Evolutionary conservation across 208 protist genomes (phyloP).

Genomic region (Entamoeba dispar): DNA sequence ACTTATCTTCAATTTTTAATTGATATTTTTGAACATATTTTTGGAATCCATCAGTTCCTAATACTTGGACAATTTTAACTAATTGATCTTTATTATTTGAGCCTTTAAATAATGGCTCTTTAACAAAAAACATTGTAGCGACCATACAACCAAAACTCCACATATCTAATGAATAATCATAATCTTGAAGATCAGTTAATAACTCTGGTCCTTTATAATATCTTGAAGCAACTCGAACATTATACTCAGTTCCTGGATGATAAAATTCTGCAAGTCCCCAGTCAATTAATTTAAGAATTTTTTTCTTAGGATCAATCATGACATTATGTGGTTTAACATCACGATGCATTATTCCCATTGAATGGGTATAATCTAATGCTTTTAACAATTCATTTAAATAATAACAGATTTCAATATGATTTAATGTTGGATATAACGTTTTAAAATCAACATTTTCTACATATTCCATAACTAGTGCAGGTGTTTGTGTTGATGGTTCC

Average conservation of each 20-base stretch:
- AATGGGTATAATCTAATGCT: slow-evolving; percentile 24
- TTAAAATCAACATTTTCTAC: slow-evolving; percentile 77
- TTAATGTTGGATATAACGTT: slow-evolving; percentile 56
- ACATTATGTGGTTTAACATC: slow-evolving; percentile 35
- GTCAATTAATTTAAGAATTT: slow-evolving; percentile 18
- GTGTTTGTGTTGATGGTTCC: slow-evolving; percentile 67
- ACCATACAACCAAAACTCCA: slow-evolving; percentile 26
- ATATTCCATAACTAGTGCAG: slow-evolving; percentile 88
- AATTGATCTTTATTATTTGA: slow-evolving; percentile 23
- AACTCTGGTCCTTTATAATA: slow-evolving; percentile 32
- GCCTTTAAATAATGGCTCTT: slow-evolving; percentile 29
- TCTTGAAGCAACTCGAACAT: slow-evolving; percentile 30
- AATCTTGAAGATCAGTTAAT: slow-evolving; percentile 14
- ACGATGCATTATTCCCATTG: slow-evolving; percentile 28
- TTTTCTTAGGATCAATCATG: slow-evolving; percentile 10
- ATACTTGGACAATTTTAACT: slow-evolving; percentile 22
- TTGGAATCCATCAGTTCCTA: slow-evolving; percentile 19
- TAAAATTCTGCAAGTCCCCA: slow-evolving; percentile 36
- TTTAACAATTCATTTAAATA: slow-evolving; percentile 4
- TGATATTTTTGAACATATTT: slow-evolving; percentile 20
- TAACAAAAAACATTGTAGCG: slow-evolving; percentile 22
- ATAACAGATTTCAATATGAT: background rate
- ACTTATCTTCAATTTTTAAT: background rate
- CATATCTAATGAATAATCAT: slow-evolving; percentile 36
- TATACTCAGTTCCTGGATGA: slow-evolving; percentile 14